Percentiles rank a stretch among this genome's conserved stretches.
Evolutionary conservation across 2,329 filamentous ascomycete species (phyloP).

Genomic region (Aspergillus japonicus): DNA sequence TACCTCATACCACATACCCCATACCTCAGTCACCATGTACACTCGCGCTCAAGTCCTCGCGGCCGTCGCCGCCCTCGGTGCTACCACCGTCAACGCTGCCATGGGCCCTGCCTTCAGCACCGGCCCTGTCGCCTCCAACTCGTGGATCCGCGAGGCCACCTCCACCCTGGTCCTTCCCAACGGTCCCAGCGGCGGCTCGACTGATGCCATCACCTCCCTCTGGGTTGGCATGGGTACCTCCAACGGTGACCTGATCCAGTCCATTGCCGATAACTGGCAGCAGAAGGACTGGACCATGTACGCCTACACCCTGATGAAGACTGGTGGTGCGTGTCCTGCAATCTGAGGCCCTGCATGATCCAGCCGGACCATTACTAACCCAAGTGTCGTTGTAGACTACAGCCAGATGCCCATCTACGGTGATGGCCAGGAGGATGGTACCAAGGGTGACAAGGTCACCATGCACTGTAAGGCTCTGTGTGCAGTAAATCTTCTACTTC

Average conservation of each 20-base stretch:
- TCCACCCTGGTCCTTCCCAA: conserved; percentile 47
- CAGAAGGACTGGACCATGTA: conserved; percentile 43
- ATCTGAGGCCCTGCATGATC: not conserved
- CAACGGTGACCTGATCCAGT: conserved; percentile 50
- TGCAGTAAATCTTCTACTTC: not conserved
- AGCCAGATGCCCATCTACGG: conserved; percentile 37
- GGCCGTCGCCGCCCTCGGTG: conserved; percentile 14
- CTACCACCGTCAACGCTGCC: conserved; percentile 18
- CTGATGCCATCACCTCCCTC: conserved; percentile 39
- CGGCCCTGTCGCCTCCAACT: conserved; percentile 41
- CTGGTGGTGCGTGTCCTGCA: conserved; percentile 13
- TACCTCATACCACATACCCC: too few species aligned
- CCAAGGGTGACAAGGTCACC: conserved; percentile 36
- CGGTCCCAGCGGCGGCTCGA: conserved; percentile 34
- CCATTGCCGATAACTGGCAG: conserved; percentile 44
- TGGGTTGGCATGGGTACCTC: conserved; percentile 53
- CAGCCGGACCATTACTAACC: not conserved
- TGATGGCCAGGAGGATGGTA: conserved; percentile 22
- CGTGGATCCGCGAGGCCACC: conserved; percentile 47
- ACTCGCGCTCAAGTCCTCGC: conserved; percentile 19
- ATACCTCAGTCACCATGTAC: conserved; percentile 11
- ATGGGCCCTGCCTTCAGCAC: conserved; percentile 46
- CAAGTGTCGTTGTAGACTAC: not conserved
- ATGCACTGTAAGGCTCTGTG: conserved; percentile 37
- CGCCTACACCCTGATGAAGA: conserved; percentile 26